A percentile compares a stretch with the other conserved stretches of the same genome.
Conservation (phyloP, 148 eudicot genomes). For the Nyssa sinensis region DNA sequence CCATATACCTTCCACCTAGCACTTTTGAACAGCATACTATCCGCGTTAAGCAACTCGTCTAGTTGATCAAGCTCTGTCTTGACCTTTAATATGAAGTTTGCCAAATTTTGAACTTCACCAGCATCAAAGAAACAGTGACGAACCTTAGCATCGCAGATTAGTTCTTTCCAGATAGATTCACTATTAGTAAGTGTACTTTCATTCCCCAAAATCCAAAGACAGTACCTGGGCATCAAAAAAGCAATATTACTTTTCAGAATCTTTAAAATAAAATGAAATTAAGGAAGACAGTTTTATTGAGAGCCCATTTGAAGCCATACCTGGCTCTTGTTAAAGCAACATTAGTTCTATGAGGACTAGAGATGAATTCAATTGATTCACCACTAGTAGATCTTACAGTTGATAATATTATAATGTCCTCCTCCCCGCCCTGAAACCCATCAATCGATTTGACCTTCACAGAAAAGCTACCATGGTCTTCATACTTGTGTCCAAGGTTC, state of each 20-base stretch:
- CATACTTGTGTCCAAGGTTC: constrained; percentile 32
- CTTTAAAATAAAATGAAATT: neutral
- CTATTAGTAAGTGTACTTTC: constrained; percentile 26
- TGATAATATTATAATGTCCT: constrained; percentile 58
- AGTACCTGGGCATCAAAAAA: constrained; percentile 33
- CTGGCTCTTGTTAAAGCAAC: constrained; percentile 56
- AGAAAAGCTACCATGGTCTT: constrained; percentile 18
- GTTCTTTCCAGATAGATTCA: constrained; percentile 35
- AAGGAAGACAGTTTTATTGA: neutral
- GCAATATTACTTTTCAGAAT: neutral
- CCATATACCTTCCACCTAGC: constrained; percentile 41
- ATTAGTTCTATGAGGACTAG: too few relatives aligned
- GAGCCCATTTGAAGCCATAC: constrained; percentile 23
- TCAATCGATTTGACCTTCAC: constrained; percentile 45
- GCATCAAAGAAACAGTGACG: constrained; percentile 43
- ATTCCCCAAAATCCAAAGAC: constrained; percentile 62
- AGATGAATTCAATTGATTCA: too few relatives aligned
- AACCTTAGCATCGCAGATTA: constrained; percentile 43
- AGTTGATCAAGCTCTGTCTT: constrained; percentile 42
- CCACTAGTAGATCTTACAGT: constrained; percentile 48
- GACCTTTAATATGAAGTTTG: constrained; percentile 24
- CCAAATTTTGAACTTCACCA: constrained; percentile 32
- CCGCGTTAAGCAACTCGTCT: constrained; percentile 35
- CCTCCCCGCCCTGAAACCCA: constrained; percentile 57
- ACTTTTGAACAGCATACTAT: constrained; percentile 33